A percentile compares a stretch with the other conserved stretches of the same genome.
These are phyloP conservation scores for Xylaria sp. DNA, from an alignment of 2,329 filamentous ascomycete genomes.

Conservation along the genomic window DNA sequence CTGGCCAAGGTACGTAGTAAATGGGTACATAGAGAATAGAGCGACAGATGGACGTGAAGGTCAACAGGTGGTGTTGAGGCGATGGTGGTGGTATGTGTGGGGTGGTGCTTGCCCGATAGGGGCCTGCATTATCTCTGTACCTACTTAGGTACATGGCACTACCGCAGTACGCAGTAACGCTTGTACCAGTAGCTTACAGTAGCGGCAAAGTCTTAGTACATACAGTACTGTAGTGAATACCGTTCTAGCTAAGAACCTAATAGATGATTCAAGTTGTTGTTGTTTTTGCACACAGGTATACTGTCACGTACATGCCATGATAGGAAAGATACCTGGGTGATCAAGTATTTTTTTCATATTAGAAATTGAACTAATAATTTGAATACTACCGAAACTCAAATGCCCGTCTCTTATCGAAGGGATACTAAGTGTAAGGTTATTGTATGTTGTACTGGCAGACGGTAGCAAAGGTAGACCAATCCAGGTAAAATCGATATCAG, in stretches of 20 bases:
- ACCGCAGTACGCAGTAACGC: too few relatives aligned
- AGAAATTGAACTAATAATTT: too few relatives aligned
- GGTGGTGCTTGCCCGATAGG: conserved; percentile 1
- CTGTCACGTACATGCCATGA: too few relatives aligned
- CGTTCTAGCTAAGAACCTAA: too few relatives aligned
- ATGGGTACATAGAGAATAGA: neutral
- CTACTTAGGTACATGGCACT: too few relatives aligned
- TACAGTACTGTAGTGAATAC: neutral
- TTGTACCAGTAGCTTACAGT: neutral
- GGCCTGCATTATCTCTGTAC: too few relatives aligned
- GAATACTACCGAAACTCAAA: too few relatives aligned
- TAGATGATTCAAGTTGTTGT: too few relatives aligned
- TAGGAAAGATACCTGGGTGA: too few relatives aligned
- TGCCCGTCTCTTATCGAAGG: neutral
- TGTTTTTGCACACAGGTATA: too few relatives aligned
- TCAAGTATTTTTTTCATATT: too few relatives aligned
- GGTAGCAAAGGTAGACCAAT: neutral
- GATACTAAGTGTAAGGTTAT: neutral
- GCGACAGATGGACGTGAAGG: neutral
- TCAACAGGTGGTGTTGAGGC: neutral
- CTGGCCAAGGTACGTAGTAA: neutral
- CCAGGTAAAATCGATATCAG: neutral
- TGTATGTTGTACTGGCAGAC: neutral
- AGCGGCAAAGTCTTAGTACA: neutral
- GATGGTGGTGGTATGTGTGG: neutral